phyloP scores from a whole-genome alignment of 495 filamentous ascomycete species.

The Daldinia grandis region DNA sequence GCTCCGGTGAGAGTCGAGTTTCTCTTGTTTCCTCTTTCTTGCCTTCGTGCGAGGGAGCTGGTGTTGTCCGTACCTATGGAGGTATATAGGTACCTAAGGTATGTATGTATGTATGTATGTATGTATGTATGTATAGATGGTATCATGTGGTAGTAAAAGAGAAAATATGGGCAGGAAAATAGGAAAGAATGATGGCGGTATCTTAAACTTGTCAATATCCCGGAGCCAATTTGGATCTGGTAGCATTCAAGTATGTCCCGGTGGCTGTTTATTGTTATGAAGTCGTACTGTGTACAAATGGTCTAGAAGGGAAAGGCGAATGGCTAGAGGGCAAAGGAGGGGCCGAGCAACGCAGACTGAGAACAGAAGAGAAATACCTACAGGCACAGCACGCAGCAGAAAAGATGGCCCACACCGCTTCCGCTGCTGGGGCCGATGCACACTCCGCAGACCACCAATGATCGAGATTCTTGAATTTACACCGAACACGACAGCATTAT shows the following conservation, averaged over 20 bases:
- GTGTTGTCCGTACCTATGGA: conserved; percentile 4
- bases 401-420: conserved; percentile 34
- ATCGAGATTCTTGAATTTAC: conserved; percentile 26
- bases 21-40: conserved; percentile 1
- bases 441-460: conserved; percentile 30
- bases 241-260: conserved; percentile 31
- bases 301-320: conserved; percentile 14
- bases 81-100: no score
- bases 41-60: not conserved
- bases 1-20: conserved; percentile 2
- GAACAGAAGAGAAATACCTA: not conserved
- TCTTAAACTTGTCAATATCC: conserved; percentile 30
- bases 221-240: conserved; percentile 19
- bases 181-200: conserved; percentile 28
- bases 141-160: conserved; percentile 6
- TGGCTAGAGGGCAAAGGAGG: conserved; percentile 13
- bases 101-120: conserved; percentile 5
- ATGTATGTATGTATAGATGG: conserved; percentile 1
- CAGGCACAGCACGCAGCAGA: not conserved
- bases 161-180: conserved; percentile 14
- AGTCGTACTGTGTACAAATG: conserved; percentile 37
- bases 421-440: conserved; percentile 32
- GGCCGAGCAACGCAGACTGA: not conserved
- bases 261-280: conserved; percentile 11
- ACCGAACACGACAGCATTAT: conserved; percentile 42